Percentiles rank a stretch among this genome's conserved stretches.
Evolutionary conservation across 148 eudicot genomes (phyloP).

Genomic region (Euryodendron excelsum): DNA sequence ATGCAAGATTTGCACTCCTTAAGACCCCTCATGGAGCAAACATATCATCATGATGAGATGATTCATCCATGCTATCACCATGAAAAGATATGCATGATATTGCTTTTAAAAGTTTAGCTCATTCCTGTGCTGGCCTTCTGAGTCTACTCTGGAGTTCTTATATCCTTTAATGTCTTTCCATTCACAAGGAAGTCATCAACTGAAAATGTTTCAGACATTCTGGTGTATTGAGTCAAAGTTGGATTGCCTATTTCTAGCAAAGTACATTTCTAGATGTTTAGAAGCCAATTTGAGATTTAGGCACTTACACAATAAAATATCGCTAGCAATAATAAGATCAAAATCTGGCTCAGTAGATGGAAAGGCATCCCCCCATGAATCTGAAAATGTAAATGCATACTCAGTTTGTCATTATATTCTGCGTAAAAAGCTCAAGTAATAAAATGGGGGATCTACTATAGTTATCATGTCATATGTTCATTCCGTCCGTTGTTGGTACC

Average conservation of each 20-base stretch:
- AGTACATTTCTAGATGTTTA: neutral
- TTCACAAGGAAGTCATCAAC: neutral
- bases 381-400: slow-evolving; percentile 36
- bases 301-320: slow-evolving; percentile 87
- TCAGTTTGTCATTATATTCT: neutral
- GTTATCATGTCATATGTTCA: slow-evolving; percentile 11
- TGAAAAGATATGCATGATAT: neutral
- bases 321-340: slow-evolving; percentile 93
- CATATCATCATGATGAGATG: neutral
- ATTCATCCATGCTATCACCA: neutral
- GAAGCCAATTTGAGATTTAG: slow-evolving; percentile 6
- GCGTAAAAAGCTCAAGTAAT: neutral
- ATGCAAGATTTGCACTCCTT: neutral
- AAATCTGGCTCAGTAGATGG: slow-evolving; percentile 58
- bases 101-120: neutral
- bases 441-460: neutral
- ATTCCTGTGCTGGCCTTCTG: neutral
- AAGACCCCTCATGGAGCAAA: neutral
- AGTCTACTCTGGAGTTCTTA: neutral
- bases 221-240: slow-evolving; percentile 10
- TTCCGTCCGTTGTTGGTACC: neutral
- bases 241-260: neutral
- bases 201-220: neutral
- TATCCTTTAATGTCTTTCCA: neutral
- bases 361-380: slow-evolving; percentile 91